These are phyloP conservation scores for Polyporus arcularius DNA, from an alignment of 768 basidiomycete species.

Conservation along the genomic window DNA sequence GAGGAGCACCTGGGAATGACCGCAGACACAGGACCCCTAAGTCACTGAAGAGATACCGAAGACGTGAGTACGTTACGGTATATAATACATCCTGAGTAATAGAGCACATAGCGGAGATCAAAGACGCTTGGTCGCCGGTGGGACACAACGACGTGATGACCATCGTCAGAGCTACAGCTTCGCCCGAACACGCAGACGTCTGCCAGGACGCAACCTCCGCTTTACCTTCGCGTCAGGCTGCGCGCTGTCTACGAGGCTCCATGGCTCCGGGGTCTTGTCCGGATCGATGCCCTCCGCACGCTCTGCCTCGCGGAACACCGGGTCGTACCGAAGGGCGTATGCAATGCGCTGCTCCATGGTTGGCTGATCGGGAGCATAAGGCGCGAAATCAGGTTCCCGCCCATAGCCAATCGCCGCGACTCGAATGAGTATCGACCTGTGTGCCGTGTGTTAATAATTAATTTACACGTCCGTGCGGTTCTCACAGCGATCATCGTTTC, in stretches of 20 bases:
- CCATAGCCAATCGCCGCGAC: slow-evolving; percentile 52
- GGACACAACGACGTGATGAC: neutral
- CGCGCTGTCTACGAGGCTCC: slow-evolving; percentile 4
- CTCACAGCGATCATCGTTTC: too few species aligned
- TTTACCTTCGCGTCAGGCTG: neutral
- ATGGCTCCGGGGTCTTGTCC: slow-evolving; percentile 20
- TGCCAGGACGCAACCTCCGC: slow-evolving; percentile 3
- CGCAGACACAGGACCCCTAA: too few species aligned
- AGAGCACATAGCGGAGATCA: neutral
- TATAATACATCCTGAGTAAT: too few species aligned
- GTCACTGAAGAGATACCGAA: too few species aligned
- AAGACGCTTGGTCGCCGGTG: neutral
- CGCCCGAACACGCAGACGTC: neutral
- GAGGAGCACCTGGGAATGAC: too few species aligned
- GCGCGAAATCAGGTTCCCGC: slow-evolving; percentile 45
- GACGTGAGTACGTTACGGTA: too few species aligned
- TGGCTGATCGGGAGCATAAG: slow-evolving; percentile 46
- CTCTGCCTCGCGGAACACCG: slow-evolving; percentile 27
- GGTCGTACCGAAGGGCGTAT: slow-evolving; percentile 37
- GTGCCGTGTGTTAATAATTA: neutral
- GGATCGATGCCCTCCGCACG: slow-evolving; percentile 29
- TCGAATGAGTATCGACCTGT: slow-evolving; percentile 53
- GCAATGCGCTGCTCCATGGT: slow-evolving; percentile 44
- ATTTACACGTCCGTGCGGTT: neutral
- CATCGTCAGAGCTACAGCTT: slow-evolving; percentile 4